These are phyloP conservation scores for Porosira glacialis DNA, from an alignment of 352 stramenopile genomes.

Conservation along the genomic window DNA sequence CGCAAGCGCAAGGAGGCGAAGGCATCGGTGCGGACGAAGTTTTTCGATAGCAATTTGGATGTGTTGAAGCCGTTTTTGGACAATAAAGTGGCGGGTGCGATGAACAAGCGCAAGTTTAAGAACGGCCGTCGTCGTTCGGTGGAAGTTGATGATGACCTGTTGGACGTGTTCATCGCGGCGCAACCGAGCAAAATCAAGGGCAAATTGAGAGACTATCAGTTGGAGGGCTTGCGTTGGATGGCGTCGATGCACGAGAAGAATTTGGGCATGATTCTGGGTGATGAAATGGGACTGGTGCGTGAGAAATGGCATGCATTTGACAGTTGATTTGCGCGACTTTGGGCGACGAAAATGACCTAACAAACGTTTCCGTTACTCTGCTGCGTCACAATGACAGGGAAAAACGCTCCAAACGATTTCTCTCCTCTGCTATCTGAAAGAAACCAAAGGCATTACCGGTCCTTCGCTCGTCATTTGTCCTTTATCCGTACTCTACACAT, in stretches of 20 bases:
- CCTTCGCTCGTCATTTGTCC: constrained; percentile 98
- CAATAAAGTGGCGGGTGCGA: too few relatives aligned
- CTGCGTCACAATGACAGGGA: constrained; percentile 52
- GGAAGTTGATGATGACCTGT: too few relatives aligned
- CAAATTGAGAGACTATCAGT: constrained; percentile 85
- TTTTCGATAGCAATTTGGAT: too few relatives aligned
- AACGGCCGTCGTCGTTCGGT: too few relatives aligned
- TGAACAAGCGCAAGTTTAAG: too few relatives aligned
- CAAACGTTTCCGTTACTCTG: neutral
- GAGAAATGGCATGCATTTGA: neutral
- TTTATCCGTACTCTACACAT: constrained; percentile 97
- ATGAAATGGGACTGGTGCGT: constrained; percentile 84
- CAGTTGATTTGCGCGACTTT: too few relatives aligned
- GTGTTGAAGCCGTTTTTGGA: too few relatives aligned
- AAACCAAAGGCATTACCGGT: constrained; percentile 85
- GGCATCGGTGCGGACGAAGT: too few relatives aligned
- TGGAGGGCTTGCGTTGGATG: constrained; percentile 98
- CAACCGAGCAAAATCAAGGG: too few relatives aligned
- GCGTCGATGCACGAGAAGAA: constrained; percentile 97
- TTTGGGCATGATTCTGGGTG: constrained; percentile 96
- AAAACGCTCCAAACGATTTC: constrained; percentile 94
- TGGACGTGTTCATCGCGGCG: too few relatives aligned
- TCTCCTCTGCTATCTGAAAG: constrained; percentile 84
- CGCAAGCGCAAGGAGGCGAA: too few relatives aligned
- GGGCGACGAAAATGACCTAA: too few relatives aligned